phyloP scores from a whole-genome alignment of 495 filamentous ascomycete species.

The Penicillium silybi region DNA sequence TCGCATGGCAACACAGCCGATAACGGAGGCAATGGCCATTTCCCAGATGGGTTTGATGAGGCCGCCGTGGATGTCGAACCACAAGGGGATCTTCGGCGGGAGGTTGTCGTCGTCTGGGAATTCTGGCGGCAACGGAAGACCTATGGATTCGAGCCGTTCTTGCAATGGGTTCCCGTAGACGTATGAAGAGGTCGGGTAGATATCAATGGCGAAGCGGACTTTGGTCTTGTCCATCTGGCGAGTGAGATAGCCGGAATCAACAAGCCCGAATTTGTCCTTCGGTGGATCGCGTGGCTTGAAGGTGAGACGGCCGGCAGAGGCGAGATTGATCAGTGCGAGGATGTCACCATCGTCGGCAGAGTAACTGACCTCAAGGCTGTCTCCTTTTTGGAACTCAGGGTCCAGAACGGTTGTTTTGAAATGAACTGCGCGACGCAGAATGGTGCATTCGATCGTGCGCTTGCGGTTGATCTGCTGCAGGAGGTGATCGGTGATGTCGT shows the following conservation, averaged over 20 bases:
- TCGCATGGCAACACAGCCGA: slow-evolving; percentile 55
- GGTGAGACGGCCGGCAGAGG: slow-evolving; percentile 55
- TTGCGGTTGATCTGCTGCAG: slow-evolving; percentile 42
- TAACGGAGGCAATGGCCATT: slow-evolving; percentile 53
- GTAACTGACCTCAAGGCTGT: slow-evolving; percentile 26
- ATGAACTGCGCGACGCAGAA: slow-evolving; percentile 47
- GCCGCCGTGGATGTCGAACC: slow-evolving; percentile 71
- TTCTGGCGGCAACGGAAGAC: slow-evolving; percentile 26
- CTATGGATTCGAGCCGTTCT: slow-evolving; percentile 9
- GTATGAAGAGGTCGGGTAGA: slow-evolving; percentile 55
- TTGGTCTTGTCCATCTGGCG: slow-evolving; percentile 63
- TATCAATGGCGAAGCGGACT: slow-evolving; percentile 58
- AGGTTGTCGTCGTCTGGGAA: background rate
- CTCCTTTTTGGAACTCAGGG: slow-evolving; percentile 40
- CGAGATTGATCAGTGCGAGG: slow-evolving; percentile 65
- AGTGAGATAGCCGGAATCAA: slow-evolving; percentile 67
- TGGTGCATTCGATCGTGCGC: slow-evolving; percentile 41
- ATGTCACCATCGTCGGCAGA: slow-evolving; percentile 59
- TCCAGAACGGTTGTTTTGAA: slow-evolving; percentile 60
- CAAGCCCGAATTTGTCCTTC: slow-evolving; percentile 66
- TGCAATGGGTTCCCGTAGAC: slow-evolving; percentile 55
- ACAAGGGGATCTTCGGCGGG: slow-evolving; percentile 60
- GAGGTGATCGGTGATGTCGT: slow-evolving; percentile 57
- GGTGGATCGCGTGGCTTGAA: slow-evolving; percentile 55
- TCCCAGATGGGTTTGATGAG: slow-evolving; percentile 63